Base-by-base conservation (phyloP, 495 filamentous ascomycete genomes). In the Bryoglossum gracile region DNA sequence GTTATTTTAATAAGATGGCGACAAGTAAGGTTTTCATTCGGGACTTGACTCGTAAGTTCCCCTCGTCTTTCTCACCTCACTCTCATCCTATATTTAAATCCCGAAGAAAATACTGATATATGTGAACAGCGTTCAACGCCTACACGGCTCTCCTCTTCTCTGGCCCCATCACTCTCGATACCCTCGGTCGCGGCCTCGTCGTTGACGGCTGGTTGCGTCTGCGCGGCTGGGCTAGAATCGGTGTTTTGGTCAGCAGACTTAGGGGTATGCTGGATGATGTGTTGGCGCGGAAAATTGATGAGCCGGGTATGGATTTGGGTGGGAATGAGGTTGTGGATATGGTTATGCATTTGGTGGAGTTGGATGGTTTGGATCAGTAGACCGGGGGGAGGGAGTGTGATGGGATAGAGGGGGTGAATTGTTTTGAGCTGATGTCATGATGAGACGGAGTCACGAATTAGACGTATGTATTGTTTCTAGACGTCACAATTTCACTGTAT, bases 151-250 rank as follows among this genome's bases (percentile, higher is more conserved):
- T 98, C 21, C 76, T 98, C n/a, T 96, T 98, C 66, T 83, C 83
- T 8, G 91, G 90, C 6, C 72, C 78, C 9, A 88, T 96, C 36
- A 73, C 75, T 37, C 76, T 98, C 2, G 92, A 98, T 64, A 94
- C 89, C 0, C 74, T 85, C 35, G 92, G 91, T 2, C 75, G 91
- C 6, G 92, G 94, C 3, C 68, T 98, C 2, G 68, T 96, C 11
- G 87, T 98, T 4, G 94, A 97, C 67, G 89, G 87, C 33, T 96
- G 94, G 94, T 65, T 97, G 28, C 74, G 86, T 24, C 68, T 97
- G 18, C 76, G 89, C 5, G 92, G 92, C 2, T 97, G 94, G 92
- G 94, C 94, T 2, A 72, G 94, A 17, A 90, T 98, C 44, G 92
- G 92, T 9, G 91, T 95, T 5, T 65, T 98, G 45, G 85, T 96